Percentiles rank a stretch among this genome's conserved stretches.
Evolutionary conservation across 2,329 filamentous ascomycete genomes (phyloP).

Genomic region (Ceratocystiopsis brevicomis): DNA sequence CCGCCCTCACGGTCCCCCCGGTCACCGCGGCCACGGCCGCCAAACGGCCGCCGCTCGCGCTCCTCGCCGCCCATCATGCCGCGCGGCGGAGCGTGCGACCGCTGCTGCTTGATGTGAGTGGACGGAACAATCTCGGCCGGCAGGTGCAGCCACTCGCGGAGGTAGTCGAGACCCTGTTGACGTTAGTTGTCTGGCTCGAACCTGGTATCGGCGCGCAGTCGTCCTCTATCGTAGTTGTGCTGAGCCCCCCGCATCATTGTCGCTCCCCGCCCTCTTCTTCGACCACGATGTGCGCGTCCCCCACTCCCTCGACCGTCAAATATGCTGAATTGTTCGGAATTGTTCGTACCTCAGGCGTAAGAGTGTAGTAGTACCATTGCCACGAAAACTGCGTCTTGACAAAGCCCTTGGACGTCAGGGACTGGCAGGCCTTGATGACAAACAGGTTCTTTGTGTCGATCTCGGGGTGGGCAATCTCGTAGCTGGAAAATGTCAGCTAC

Average conservation of each 20-base stretch:
- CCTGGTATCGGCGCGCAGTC: no score
- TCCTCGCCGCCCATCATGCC: conserved; percentile 89
- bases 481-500: conserved; percentile 10
- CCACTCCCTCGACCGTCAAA: no score
- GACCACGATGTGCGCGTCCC: no score
- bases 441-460: conserved; percentile 99
- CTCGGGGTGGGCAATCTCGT: conserved; percentile 48
- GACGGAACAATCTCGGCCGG: conserved; percentile 98
- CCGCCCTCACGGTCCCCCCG: conserved; percentile 74
- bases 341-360: conserved; percentile 22
- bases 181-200: neutral
- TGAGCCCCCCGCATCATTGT: no score
- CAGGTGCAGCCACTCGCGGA: conserved; percentile 99
- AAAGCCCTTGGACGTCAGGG: conserved; percentile 86
- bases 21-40: conserved; percentile 57
- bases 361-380: conserved; percentile 99
- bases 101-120: conserved; percentile 99
- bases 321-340: neutral
- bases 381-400: conserved; percentile 99
- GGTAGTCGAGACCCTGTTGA: conserved; percentile 92
- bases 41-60: conserved; percentile 64
- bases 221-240: no score
- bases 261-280: no score
- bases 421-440: conserved; percentile 98
- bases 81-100: conserved; percentile 91